phyloP scores from a whole-genome alignment of 129 eudicot genomes.

The Artemisia annua region DNA sequence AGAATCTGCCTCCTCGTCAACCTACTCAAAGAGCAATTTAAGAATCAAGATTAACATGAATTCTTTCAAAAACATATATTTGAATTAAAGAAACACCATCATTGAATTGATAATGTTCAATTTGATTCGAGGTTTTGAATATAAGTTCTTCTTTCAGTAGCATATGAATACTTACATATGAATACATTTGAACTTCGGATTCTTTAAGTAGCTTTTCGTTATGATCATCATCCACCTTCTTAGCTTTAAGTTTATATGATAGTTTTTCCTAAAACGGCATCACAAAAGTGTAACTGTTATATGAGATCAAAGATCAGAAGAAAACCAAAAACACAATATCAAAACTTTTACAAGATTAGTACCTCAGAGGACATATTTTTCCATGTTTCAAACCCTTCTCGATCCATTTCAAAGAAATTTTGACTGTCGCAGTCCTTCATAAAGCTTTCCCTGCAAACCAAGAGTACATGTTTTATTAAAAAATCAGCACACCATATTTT shows the following conservation, averaged over 20 bases:
- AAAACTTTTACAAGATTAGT: neutral
- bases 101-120: neutral
- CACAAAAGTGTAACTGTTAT: neutral
- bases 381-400: slow-evolving; percentile 58
- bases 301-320: neutral
- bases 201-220: slow-evolving; percentile 41
- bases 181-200: slow-evolving; percentile 22
- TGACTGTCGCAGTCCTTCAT: slow-evolving; percentile 32
- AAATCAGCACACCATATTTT: neutral
- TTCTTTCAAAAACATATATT: neutral
- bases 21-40: slow-evolving; percentile 31
- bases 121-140: neutral
- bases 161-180: slow-evolving; percentile 27
- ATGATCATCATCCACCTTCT: slow-evolving; percentile 43
- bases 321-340: neutral
- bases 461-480: slow-evolving; percentile 11
- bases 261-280: slow-evolving; percentile 48
- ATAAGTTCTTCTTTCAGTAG: neutral
- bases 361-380: slow-evolving; percentile 54
- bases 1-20: slow-evolving; percentile 73
- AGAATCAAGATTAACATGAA: slow-evolving; percentile 6
- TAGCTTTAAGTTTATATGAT: slow-evolving; percentile 42
- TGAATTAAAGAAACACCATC: neutral
- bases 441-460: slow-evolving; percentile 59
- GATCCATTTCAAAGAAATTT: slow-evolving; percentile 41